Evolutionary conservation across 192 early-diverging fungal species (phyloP), one percentile per base, ranked within the genome.

Genomic region (Coemansia sp.): DNA sequence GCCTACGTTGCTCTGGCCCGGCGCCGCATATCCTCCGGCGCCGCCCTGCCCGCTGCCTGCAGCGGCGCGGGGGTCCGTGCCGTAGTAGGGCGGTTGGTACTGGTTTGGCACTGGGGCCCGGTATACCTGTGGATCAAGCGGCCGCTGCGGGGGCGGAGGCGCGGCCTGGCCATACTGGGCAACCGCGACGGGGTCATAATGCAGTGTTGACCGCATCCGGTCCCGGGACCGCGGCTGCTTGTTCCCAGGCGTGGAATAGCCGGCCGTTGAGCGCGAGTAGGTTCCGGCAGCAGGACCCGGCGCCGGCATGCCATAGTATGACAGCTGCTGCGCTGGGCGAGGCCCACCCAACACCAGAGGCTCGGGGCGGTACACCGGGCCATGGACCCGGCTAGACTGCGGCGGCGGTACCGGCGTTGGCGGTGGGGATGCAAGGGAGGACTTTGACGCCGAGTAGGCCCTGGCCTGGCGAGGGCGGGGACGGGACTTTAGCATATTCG

Each of bases 161-260:
- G 51, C 33, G 1, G 46, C 19, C 17, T 37, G 31, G 5, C 45
- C 39, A 33, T 39, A 14, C 25, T 26, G 36, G n/a, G 49, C n/a
- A 18, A 53, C 33, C n/a, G 68, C 20, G 32, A 64, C 49, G 44
- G 17, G 47, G 44, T 64, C 61, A 32, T 71, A 52, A 38, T 71
- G 61, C 43, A 71, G 55, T 2, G 68, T 71, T 17, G 68, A 71
- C 28, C 68, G 68, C 68, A 71, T 64, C 7, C 68, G 68, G 38
- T 71, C 68, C 36, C 68, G 36, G 20, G 68, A 71, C 26, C 68
- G 51, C 18, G 68, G 68, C 41, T 64, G 68, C 53, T 71, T 71
- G 38, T 71, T 51, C 2, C 68, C 68, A 13, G 68, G 61, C 9
- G 45, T 28, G 11, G 36, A 31, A 12, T 33, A 31, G 0, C 64